These are phyloP conservation scores for Angophora floribunda DNA, from an alignment of 345 rosid species.

Conservation along the genomic window DNA sequence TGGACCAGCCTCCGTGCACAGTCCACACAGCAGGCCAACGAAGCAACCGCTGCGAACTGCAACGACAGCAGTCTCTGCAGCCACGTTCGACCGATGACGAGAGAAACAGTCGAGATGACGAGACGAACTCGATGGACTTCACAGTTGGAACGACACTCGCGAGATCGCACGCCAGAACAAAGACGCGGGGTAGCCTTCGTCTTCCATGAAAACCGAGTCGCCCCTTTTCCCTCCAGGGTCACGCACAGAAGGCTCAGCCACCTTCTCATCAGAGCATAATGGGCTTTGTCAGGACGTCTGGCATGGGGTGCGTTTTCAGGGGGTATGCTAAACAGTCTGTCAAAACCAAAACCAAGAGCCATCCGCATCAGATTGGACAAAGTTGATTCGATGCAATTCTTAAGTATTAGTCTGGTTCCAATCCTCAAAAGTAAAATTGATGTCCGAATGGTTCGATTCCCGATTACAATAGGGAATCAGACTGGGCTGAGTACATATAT, in stretches of 20 bases:
- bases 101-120: background rate
- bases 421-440: too few relatives aligned
- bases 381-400: too few relatives aligned
- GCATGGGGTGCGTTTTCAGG: too few relatives aligned
- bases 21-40: background rate
- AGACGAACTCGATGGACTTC: background rate
- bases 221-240: background rate
- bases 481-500: too few relatives aligned
- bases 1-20: background rate
- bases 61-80: background rate
- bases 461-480: too few relatives aligned
- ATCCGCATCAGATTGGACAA: too few relatives aligned
- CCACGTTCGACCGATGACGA: background rate
- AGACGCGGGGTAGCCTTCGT: background rate
- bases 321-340: too few relatives aligned
- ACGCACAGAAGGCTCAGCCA: background rate
- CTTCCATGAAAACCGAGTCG: background rate
- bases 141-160: background rate
- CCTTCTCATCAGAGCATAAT: background rate
- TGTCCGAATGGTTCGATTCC: too few relatives aligned
- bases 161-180: background rate
- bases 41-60: background rate
- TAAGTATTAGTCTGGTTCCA: too few relatives aligned
- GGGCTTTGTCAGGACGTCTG: background rate
- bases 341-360: too few relatives aligned